A percentile compares a stretch with the other conserved stretches of the same genome.
These are phyloP conservation scores for Fragilariopsis cylindrus DNA, from an alignment of 108 stramenopile genomes.

Conservation along the genomic window DNA sequence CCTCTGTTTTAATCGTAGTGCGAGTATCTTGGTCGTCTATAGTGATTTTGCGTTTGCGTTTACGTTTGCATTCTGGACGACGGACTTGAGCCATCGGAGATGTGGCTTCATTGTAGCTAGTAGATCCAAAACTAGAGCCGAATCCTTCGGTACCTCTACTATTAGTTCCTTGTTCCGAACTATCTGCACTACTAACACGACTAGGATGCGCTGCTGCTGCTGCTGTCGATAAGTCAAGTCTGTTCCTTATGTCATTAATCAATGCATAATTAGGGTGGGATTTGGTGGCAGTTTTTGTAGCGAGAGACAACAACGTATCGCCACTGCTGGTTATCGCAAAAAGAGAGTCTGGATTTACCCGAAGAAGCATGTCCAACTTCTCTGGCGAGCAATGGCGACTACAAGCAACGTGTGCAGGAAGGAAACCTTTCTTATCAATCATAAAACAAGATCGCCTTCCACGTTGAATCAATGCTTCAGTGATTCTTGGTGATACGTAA, in stretches of 20 bases:
- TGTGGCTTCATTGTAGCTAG: neutral
- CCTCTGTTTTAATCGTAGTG: slow-evolving; percentile 13
- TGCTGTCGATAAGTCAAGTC: neutral
- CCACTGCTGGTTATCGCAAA: slow-evolving; percentile 43
- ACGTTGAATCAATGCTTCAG: slow-evolving; percentile 42
- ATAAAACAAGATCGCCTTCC: slow-evolving; percentile 51
- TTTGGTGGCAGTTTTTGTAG: slow-evolving; percentile 42
- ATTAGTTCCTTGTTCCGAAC: neutral
- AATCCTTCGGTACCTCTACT: neutral
- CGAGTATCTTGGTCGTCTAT: neutral
- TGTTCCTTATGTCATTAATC: slow-evolving; percentile 34
- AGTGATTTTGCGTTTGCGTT: neutral
- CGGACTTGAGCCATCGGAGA: neutral
- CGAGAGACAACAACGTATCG: slow-evolving; percentile 41
- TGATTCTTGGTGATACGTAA: slow-evolving; percentile 50
- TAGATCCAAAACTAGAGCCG: neutral
- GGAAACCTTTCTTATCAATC: slow-evolving; percentile 60
- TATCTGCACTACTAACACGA: neutral
- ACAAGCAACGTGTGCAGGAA: slow-evolving; percentile 60
- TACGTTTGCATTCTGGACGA: neutral
- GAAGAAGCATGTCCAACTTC: slow-evolving; percentile 54
- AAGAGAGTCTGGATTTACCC: slow-evolving; percentile 38
- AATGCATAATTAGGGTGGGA: slow-evolving; percentile 57
- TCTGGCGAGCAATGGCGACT: slow-evolving; percentile 65
- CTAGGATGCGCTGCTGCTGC: neutral